Conservation (phyloP, 2,329 filamentous ascomycete species). For the Colletotrichum euphorbiae region DNA sequence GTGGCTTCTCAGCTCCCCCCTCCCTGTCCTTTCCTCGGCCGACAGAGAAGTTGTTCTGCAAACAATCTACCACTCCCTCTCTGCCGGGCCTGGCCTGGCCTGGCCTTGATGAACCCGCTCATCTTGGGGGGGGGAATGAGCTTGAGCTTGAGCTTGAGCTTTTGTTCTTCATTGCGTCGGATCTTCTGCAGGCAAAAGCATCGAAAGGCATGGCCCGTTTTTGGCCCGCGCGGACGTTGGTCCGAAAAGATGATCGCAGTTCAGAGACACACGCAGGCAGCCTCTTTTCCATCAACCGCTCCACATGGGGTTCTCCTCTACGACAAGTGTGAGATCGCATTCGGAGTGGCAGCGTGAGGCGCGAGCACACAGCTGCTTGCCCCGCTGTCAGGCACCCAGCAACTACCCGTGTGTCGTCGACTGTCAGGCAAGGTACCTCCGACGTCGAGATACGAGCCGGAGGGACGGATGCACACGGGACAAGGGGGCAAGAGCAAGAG, state of each 20-base stretch:
- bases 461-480: constrained; percentile 11
- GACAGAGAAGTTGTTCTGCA: background rate
- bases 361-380: background rate
- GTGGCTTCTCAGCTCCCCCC: no score
- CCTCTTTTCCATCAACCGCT: constrained; percentile 1
- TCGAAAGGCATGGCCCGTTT: no score
- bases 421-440: constrained; percentile 17
- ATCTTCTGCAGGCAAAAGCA: no score
- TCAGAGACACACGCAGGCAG: background rate
- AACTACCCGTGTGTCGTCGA: background rate
- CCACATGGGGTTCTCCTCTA: constrained; percentile 1
- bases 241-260: background rate
- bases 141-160: no score
- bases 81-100: no score
- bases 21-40: background rate
- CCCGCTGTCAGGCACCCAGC: constrained; percentile 28
- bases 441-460: background rate
- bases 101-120: no score
- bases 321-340: constrained; percentile 15
- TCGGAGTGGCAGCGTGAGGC: constrained; percentile 16
- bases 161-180: no score
- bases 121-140: no score
- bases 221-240: no score
- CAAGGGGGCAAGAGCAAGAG: background rate
- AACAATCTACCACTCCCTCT: no score